Percentiles rank a stretch among this genome's conserved stretches.
Conservation (phyloP, 345 rosid genomes). For the Limnanthes douglasii region DNA sequence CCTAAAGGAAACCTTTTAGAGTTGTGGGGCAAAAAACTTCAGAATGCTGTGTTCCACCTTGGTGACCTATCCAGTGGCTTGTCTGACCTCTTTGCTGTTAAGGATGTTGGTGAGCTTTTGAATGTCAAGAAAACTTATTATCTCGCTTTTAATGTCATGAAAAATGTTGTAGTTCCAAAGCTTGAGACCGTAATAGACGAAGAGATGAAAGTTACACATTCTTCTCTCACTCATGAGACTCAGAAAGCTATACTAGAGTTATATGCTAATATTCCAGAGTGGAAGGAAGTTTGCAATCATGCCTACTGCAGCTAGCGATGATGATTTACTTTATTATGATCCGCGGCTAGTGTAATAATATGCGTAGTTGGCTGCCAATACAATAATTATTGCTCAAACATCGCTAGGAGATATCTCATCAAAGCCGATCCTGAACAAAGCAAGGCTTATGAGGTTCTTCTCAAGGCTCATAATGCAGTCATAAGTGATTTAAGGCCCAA, state of each 20-base stretch:
- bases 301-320: conserved; percentile 42
- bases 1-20: conserved; percentile 40
- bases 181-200: conserved; percentile 43
- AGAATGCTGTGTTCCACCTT: conserved; percentile 12
- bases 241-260: conserved; percentile 34
- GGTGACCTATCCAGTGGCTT: conserved; percentile 27
- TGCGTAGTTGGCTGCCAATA: conserved; percentile 36
- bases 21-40: conserved; percentile 26
- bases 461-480: conserved; percentile 38
- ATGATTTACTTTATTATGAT: conserved; percentile 28
- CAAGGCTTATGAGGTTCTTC: conserved; percentile 38
- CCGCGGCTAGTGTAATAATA: conserved; percentile 32
- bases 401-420: conserved; percentile 30
- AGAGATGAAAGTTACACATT: conserved; percentile 34
- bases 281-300: conserved; percentile 33
- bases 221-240: conserved; percentile 31
- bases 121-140: conserved; percentile 34
- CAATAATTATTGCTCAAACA: conserved; percentile 40
- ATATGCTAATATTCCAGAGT: conserved; percentile 48
- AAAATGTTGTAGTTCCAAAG: conserved; percentile 34
- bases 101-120: conserved; percentile 25
- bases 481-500: conserved; percentile 29
- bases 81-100: conserved; percentile 33
- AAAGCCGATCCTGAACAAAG: conserved; percentile 34
- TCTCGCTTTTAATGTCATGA: conserved; percentile 24